A percentile compares a stretch with the other conserved stretches of the same genome.
Conservation (phyloP, 108 stramenopile species). For the Nitzschia inconspicua region DNA sequence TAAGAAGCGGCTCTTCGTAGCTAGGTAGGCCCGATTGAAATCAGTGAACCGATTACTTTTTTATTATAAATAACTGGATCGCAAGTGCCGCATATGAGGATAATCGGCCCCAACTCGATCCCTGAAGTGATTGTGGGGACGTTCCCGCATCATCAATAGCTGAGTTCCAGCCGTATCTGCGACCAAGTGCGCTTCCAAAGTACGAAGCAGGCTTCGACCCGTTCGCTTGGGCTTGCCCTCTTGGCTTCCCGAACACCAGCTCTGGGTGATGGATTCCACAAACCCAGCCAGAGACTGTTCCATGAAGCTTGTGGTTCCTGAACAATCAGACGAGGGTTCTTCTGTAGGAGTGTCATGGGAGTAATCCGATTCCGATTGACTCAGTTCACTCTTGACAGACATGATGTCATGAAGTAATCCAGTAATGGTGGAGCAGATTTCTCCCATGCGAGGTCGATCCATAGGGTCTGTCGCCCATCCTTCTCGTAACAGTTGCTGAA, state of each 20-base stretch:
- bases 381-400: too few relatives aligned
- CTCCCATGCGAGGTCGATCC: slow-evolving; percentile 9
- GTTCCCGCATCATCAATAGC: background rate
- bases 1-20: too few relatives aligned
- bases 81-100: slow-evolving; percentile 3
- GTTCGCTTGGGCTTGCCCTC: background rate
- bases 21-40: too few relatives aligned
- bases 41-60: too few relatives aligned
- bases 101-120: background rate
- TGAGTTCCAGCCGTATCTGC: slow-evolving; percentile 8
- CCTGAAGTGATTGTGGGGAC: background rate
- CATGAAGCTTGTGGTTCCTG: too few relatives aligned
- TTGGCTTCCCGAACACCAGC: background rate
- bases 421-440: background rate
- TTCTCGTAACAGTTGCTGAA: slow-evolving; percentile 11
- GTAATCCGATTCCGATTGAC: background rate
- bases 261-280: slow-evolving; percentile 4
- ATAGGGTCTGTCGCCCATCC: slow-evolving; percentile 15
- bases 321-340: too few relatives aligned
- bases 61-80: slow-evolving; percentile 11
- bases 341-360: background rate
- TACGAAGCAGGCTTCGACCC: slow-evolving; percentile 1
- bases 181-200: slow-evolving; percentile 5
- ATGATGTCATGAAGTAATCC: background rate
- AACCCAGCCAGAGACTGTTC: background rate